These are phyloP conservation scores for Aspergillus sojae DNA, from an alignment of 2,329 filamentous ascomycete species.

Conservation along the genomic window DNA sequence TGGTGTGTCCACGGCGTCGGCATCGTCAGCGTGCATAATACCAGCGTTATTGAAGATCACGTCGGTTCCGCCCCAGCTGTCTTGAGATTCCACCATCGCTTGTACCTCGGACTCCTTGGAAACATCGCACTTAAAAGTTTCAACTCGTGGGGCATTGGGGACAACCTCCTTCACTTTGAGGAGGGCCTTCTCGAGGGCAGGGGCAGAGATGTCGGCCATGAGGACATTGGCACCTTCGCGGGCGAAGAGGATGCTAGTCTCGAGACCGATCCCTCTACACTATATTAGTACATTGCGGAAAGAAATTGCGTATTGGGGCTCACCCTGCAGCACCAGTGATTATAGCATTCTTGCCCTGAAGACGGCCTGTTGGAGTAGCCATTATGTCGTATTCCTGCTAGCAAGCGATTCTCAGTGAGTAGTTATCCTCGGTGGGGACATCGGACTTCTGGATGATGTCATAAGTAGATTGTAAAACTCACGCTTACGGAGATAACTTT, in stretches of 20 bases:
- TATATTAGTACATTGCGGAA: background rate
- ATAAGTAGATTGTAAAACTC: background rate
- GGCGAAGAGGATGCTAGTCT: conserved; percentile 86
- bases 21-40: conserved; percentile 88
- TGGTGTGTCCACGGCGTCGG: conserved; percentile 78
- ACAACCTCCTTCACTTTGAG: conserved; percentile 75
- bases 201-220: conserved; percentile 80
- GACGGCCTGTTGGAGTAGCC: background rate
- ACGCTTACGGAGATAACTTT: background rate
- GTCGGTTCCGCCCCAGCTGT: conserved; percentile 84
- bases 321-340: conserved; percentile 26
- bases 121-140: conserved; percentile 62
- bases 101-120: conserved; percentile 81
- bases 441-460: background rate
- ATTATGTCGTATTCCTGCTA: background rate
- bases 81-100: conserved; percentile 71
- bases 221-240: conserved; percentile 85
- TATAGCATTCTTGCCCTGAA: conserved; percentile 23
- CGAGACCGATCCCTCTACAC: conserved; percentile 79
- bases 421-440: background rate
- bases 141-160: conserved; percentile 44
- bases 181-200: conserved; percentile 74
- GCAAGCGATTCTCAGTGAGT: background rate
- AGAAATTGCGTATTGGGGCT: background rate
- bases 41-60: conserved; percentile 97